Conservation (phyloP, 176 grass and related monocot genomes). For the Saccharum spontaneum region DNA sequence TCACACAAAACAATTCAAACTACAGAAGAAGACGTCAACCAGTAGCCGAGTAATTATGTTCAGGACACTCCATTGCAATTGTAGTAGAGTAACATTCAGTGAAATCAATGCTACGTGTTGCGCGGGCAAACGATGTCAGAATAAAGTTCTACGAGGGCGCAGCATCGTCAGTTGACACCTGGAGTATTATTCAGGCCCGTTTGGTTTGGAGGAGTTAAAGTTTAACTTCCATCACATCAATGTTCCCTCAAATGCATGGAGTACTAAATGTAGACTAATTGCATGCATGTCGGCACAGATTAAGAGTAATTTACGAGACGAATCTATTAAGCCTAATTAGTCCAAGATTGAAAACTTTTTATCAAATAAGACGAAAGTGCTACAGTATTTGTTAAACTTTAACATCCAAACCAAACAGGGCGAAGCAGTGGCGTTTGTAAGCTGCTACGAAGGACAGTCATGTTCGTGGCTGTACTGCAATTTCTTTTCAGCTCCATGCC, state of each 20-base stretch:
- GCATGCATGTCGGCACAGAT: too few relatives aligned
- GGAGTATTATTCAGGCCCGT: background rate
- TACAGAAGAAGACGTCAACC: too few relatives aligned
- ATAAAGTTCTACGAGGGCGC: background rate
- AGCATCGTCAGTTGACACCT: background rate
- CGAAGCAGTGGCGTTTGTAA: background rate
- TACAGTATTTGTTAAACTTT: too few relatives aligned
- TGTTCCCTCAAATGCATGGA: too few relatives aligned
- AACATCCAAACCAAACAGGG: too few relatives aligned
- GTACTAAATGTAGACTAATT: too few relatives aligned
- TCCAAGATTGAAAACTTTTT: too few relatives aligned
- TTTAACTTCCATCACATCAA: too few relatives aligned
- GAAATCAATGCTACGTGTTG: conserved; percentile 2
- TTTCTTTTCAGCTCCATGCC: conserved; percentile 22
- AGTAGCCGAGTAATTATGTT: background rate
- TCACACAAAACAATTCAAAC: conserved; percentile 5
- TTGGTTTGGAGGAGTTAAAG: too few relatives aligned
- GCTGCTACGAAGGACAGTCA: background rate
- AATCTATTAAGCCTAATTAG: too few relatives aligned
- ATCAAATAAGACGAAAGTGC: too few relatives aligned
- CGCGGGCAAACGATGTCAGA: background rate
- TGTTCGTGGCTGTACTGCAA: background rate
- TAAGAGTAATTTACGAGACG: too few relatives aligned
- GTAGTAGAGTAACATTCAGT: background rate
- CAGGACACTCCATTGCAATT: background rate